These are phyloP conservation scores for Hyaloscypha finlandica DNA, from an alignment of 495 filamentous ascomycete genomes.

Conservation along the genomic window DNA sequence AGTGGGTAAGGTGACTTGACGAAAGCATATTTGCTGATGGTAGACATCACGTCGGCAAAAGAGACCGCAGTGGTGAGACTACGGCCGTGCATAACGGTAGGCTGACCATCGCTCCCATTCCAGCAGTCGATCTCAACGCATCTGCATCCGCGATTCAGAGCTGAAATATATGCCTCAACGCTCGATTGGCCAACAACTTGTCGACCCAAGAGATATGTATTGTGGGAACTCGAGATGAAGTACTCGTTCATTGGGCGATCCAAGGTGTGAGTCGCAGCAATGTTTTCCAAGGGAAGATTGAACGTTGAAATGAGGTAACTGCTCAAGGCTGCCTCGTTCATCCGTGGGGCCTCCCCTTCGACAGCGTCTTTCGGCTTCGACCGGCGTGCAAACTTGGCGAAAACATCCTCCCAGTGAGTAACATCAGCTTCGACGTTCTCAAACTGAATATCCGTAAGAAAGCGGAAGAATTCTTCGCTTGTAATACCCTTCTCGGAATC, in stretches of 20 bases:
- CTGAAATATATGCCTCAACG: constrained; percentile 89
- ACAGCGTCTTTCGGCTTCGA: constrained; percentile 51
- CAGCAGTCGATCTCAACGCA: constrained; percentile 98
- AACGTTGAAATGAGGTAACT: constrained; percentile 73
- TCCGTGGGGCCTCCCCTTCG: constrained; percentile 51
- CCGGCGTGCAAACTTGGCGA: constrained; percentile 70
- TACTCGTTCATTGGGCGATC: constrained; percentile 93
- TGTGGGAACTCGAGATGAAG: constrained; percentile 98
- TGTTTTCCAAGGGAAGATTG: constrained; percentile 62
- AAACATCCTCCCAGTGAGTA: constrained; percentile 70
- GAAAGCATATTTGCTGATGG: constrained; percentile 93
- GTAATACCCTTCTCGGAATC: constrained; percentile 63
- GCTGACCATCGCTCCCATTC: constrained; percentile 81
- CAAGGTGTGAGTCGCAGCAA: constrained; percentile 59
- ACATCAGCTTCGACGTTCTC: constrained; percentile 70
- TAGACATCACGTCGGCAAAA: constrained; percentile 86
- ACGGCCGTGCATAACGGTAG: constrained; percentile 86
- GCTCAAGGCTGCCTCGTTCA: constrained; percentile 75
- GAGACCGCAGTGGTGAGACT: constrained; percentile 84
- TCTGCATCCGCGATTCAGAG: constrained; percentile 85
- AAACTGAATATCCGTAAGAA: constrained; percentile 72
- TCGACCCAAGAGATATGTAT: constrained; percentile 90
- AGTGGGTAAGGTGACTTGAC: constrained; percentile 77
- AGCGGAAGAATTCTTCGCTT: constrained; percentile 69
- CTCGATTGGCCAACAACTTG: constrained; percentile 89